Evolutionary conservation across 1,139 yeast species (phyloP).

Genomic region (Suzukiozyma palmioleophila): DNA sequence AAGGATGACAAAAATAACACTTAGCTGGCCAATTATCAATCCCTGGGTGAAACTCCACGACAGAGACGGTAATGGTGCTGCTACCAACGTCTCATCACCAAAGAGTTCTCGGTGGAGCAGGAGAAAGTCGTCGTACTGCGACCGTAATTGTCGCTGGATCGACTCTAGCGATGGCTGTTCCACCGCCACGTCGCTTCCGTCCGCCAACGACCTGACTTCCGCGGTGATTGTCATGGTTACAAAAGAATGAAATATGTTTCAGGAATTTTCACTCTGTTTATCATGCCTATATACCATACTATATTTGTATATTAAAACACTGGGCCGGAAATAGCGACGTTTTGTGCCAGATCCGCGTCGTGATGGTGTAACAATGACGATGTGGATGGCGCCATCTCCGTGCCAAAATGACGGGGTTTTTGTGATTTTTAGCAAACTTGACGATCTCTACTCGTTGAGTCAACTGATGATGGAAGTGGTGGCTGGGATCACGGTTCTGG

Average conservation of each 20-base stretch:
- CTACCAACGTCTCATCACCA: conserved; percentile 13
- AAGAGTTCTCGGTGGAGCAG: conserved; percentile 27
- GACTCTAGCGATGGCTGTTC: conserved; percentile 14
- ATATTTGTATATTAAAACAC: too few species aligned
- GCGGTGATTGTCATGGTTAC: neutral
- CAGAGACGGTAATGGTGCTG: conserved; percentile 5
- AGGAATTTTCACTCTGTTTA: too few species aligned
- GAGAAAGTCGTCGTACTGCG: conserved; percentile 31
- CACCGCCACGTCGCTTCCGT: neutral
- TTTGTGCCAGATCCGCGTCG: too few species aligned
- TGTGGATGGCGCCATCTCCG: too few species aligned
- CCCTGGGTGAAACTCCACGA: conserved; percentile 76
- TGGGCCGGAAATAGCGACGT: too few species aligned
- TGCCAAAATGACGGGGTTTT: too few species aligned
- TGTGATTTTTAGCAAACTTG: neutral
- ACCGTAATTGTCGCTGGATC: conserved; percentile 26
- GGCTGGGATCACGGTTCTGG: too few species aligned
- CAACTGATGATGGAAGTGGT: too few species aligned
- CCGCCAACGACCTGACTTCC: conserved; percentile 1
- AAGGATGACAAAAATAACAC: conserved; percentile 70
- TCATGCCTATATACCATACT: too few species aligned
- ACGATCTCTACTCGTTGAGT: neutral
- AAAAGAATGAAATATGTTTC: neutral
- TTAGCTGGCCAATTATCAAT: conserved; percentile 74
- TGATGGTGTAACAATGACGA: too few species aligned